These are phyloP conservation scores for Dianthus caryophyllus DNA, from an alignment of 148 eudicot genomes.

Conservation along the genomic window DNA sequence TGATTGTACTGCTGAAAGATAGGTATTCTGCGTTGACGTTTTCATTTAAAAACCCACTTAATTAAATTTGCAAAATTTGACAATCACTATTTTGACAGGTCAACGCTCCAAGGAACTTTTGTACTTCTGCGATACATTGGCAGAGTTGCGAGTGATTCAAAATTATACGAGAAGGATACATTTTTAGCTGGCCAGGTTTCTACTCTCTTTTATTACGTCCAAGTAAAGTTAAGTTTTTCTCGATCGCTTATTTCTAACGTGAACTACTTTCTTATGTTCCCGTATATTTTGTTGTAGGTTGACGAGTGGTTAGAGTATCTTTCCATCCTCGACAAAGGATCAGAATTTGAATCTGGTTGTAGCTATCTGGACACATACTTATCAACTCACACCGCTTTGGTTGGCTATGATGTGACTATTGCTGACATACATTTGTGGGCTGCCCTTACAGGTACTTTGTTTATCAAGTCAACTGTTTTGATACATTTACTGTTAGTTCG, in stretches of 20 bases:
- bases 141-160: slow-evolving; percentile 32
- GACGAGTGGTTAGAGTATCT: slow-evolving; percentile 80
- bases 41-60: background rate
- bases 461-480: background rate
- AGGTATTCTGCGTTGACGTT: background rate
- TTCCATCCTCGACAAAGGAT: slow-evolving; percentile 54
- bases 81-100: slow-evolving; percentile 26
- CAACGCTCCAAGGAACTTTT: slow-evolving; percentile 46
- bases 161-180: slow-evolving; percentile 52
- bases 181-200: slow-evolving; percentile 55
- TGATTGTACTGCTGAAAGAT: background rate
- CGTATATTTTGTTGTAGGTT: slow-evolving; percentile 36
- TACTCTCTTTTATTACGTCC: background rate
- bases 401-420: slow-evolving; percentile 60
- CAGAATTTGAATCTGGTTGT: slow-evolving; percentile 84
- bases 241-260: background rate
- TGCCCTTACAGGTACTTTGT: slow-evolving; percentile 65
- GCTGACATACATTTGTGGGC: slow-evolving; percentile 85
- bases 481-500: background rate
- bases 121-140: slow-evolving; percentile 66
- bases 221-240: background rate
- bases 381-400: slow-evolving; percentile 59
- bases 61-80: background rate
- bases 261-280: background rate
- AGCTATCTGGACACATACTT: slow-evolving; percentile 57